Base-by-base conservation (phyloP, 169 alveolate genomes). In the Plasmodium sp. region DNA sequence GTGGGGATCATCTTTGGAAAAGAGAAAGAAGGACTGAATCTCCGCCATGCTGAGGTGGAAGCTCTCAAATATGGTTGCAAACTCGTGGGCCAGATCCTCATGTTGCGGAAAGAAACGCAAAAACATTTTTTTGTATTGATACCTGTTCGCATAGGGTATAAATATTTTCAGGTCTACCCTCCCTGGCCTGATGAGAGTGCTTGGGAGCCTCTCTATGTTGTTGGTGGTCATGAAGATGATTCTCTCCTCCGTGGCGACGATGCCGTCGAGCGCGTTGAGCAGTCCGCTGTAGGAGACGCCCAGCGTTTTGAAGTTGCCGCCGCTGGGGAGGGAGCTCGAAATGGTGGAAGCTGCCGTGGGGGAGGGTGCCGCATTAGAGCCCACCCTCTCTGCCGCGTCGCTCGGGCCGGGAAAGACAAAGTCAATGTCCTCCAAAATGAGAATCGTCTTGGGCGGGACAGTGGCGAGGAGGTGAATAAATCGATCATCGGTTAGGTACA, bases 251-350 rank as follows among this genome's bases (percentile, higher is more conserved):
- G 97, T 96, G 5, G 98, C 97, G 56, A 96, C 97, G 31, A 97
- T 97, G 34, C 98, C 98, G 45, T 97, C 98, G 18, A 97, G 94
- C 1, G 98, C 98, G 79, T 97, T 97, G 5, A 97, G 84, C n/a
- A 97, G 96, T n/a, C 98, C 98, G 54, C 97, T 95, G 84, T 95
- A 97, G 2, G 98, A 96, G 41, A 97, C 94, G 16, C 97, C 97
- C n/a, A 96, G 43, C 31, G 96, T 82, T 83, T 92, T 56, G 1
- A 90, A 71, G 31, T 72, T 84, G 16, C 34, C 45, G 6, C 82
- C 41, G 5, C 41, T 33, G 36, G 72, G 54, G 6, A 62, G 12
- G 9, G 90, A 83, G 5, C 10, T 36, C 0, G 92, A 83, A 7
- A 31, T 58, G 43, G 45, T 36, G 10, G 72, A 18, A 1, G 43